Base-by-base conservation (phyloP, 441 rosid species). In the Pelargonium fulgidum region DNA sequence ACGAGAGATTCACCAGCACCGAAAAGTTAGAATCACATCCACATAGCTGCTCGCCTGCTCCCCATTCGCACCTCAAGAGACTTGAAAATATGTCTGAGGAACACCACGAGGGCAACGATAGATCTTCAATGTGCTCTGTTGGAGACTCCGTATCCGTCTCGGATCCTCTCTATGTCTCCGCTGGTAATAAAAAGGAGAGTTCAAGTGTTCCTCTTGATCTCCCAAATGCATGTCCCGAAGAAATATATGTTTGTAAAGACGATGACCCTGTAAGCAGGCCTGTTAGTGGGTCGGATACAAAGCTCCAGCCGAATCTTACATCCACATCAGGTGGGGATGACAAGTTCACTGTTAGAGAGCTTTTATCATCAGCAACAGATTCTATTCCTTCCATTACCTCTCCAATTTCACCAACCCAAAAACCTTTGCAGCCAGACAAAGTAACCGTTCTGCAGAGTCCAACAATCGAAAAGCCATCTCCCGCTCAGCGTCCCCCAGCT, bases 331-430 rank as follows among this genome's bases (percentile, higher is more conserved):
- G 76, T 66, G 85, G 83, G 62, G 85, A 90, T 77, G 94, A 89
- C 68, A 89, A 83, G 78, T 86, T 84, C 66, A 87, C 88, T 67
- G 88, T 83, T 47, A 81, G 78, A 73, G 98, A 87, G 74, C 84
- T 74, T 54, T 71, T 83, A 42, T 85, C 91, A 3, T 75, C 90
- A 19, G 81, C 78, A 72, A 69, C 83, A 0, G 85, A 74, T 70
- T 68, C 82, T 13, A 13, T 72, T 45, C 73, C 86, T 69, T 64
- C 81, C 36, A 22, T 39, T 72, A 66, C 83, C 52, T 78, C 82
- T 36, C 76, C 78, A n/a, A 50, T 52, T 68, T 81, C 77, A 48
- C 67, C 83, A 52, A 65, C 73, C 68, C 85, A 67, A 58, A 81
- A 70, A 39, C 71, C 63, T 68, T 62, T 77, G 66, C 91, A 76